Percentiles rank a stretch among this genome's conserved stretches.
These are phyloP conservation scores for Diaporthe sp. DNA, from an alignment of 2,329 filamentous ascomycete species.

Conservation along the genomic window DNA sequence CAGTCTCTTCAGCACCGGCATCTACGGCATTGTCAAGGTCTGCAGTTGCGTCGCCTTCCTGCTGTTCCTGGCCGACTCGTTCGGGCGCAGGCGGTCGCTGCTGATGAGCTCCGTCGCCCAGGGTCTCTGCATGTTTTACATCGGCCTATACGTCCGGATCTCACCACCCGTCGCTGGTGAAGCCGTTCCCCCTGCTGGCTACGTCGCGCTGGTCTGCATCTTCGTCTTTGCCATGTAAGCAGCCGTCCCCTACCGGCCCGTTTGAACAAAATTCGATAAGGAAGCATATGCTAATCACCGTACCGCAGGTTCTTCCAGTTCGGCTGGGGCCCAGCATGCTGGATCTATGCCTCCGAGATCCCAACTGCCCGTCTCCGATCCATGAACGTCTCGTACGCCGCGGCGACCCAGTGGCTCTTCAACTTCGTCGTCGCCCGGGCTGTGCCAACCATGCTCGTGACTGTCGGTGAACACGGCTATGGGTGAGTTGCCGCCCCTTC, in stretches of 20 bases:
- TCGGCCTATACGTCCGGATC: conserved; percentile 72
- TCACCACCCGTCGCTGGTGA: conserved; percentile 52
- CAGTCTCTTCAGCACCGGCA: conserved; percentile 72
- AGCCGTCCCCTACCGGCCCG: not conserved
- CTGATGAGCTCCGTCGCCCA: conserved; percentile 65
- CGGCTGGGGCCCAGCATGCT: conserved; percentile 75
- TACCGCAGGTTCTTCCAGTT: conserved; percentile 67
- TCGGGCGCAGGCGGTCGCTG: conserved; percentile 68
- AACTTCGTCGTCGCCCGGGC: conserved; percentile 75
- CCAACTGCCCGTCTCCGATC: conserved; percentile 70
- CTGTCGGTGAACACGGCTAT: conserved; percentile 50
- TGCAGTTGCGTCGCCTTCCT: conserved; percentile 70
- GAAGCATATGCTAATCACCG: not conserved
- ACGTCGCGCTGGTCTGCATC: conserved; percentile 71
- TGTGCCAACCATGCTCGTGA: conserved; percentile 72
- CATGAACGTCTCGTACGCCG: conserved; percentile 72
- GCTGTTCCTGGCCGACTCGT: conserved; percentile 71
- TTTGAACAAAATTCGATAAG: no score
- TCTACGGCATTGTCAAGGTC: conserved; percentile 76
- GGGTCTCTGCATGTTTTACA: conserved; percentile 67
- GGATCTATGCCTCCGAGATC: conserved; percentile 76
- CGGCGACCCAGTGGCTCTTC: conserved; percentile 75
- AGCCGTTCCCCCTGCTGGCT: conserved; percentile 60
- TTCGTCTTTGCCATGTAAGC: conserved; percentile 70
- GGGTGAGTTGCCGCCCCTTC: conserved; percentile 48